These are phyloP conservation scores for Metschnikowia hibisci DNA, from an alignment of 805 yeast genomes.

Conservation along the genomic window DNA sequence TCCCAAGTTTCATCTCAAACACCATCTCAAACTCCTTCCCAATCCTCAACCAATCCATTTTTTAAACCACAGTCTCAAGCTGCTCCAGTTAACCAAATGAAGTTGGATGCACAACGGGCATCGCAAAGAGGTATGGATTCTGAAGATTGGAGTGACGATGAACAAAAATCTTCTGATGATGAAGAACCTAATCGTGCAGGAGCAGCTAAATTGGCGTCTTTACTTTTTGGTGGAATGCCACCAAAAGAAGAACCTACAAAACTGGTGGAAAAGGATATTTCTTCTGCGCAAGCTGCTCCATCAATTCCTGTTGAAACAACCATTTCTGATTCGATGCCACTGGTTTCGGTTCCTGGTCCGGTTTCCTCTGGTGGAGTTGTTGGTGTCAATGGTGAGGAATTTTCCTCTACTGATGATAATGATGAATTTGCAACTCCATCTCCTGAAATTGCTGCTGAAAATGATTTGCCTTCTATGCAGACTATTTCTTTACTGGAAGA, in stretches of 20 bases:
- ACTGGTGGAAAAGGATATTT: too few species aligned
- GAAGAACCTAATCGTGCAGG: slow-evolving; percentile 47
- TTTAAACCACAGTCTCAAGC: slow-evolving; percentile 43
- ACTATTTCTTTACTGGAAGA: slow-evolving; percentile 1
- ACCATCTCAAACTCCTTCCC: neutral
- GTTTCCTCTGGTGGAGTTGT: neutral
- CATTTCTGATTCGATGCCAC: slow-evolving; percentile 1
- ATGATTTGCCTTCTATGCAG: slow-evolving; percentile 13
- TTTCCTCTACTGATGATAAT: slow-evolving; percentile 10
- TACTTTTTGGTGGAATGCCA: slow-evolving; percentile 50
- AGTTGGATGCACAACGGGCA: slow-evolving; percentile 66
- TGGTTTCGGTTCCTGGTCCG: neutral
- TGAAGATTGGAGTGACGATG: slow-evolving; percentile 47
- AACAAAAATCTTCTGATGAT: slow-evolving; percentile 44
- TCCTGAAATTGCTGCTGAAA: slow-evolving; percentile 13
- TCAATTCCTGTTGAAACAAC: neutral
- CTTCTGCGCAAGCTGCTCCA: neutral
- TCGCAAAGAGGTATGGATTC: slow-evolving; percentile 58
- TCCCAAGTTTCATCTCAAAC: too few species aligned
- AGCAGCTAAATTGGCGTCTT: slow-evolving; percentile 53
- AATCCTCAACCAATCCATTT: slow-evolving; percentile 48
- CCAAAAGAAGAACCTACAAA: slow-evolving; percentile 23
- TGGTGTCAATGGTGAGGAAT: slow-evolving; percentile 3
- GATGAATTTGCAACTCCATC: slow-evolving; percentile 18
- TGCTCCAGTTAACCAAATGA: slow-evolving; percentile 46